phyloP scores from a whole-genome alignment of 1,284 basidiomycete species.

The Rhodotorula sp. region DNA sequence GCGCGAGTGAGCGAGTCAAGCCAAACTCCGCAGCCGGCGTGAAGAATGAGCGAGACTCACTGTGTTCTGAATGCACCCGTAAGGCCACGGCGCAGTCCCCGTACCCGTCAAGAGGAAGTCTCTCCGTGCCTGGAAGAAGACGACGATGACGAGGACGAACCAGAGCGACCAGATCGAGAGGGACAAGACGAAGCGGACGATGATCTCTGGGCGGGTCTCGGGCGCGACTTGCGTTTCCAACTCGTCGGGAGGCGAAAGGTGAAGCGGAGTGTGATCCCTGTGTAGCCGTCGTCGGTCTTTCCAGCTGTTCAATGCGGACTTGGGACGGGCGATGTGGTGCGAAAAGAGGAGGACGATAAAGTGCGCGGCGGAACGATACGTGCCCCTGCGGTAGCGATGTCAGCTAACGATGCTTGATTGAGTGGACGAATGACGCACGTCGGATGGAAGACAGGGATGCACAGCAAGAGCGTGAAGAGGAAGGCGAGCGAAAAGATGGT shows the following conservation, averaged over 20 bases:
- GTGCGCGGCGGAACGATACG: neutral
- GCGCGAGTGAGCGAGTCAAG: neutral
- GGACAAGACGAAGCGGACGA: neutral
- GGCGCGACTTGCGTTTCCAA: neutral
- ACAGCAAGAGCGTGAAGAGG: neutral
- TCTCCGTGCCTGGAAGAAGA: neutral
- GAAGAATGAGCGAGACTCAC: neutral
- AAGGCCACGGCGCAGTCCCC: neutral
- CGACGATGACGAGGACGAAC: neutral
- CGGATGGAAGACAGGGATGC: neutral
- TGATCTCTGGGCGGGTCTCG: neutral
- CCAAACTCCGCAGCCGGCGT: neutral
- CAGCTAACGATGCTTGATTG: neutral
- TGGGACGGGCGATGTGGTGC: neutral
- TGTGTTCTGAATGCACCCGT: constrained; percentile 2
- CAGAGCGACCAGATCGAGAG: neutral
- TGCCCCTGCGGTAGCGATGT: neutral
- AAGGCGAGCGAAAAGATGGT: neutral
- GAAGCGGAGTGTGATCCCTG: too few relatives aligned
- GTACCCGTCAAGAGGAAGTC: constrained; percentile 1
- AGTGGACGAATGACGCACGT: neutral
- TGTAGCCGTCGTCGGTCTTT: neutral
- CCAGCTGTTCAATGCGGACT: neutral
- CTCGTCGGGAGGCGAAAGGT: too few relatives aligned
- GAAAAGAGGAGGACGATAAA: neutral